These are phyloP conservation scores for Heterobasidion parviporum DNA, from an alignment of 1,284 basidiomycete species.

Conservation along the genomic window DNA sequence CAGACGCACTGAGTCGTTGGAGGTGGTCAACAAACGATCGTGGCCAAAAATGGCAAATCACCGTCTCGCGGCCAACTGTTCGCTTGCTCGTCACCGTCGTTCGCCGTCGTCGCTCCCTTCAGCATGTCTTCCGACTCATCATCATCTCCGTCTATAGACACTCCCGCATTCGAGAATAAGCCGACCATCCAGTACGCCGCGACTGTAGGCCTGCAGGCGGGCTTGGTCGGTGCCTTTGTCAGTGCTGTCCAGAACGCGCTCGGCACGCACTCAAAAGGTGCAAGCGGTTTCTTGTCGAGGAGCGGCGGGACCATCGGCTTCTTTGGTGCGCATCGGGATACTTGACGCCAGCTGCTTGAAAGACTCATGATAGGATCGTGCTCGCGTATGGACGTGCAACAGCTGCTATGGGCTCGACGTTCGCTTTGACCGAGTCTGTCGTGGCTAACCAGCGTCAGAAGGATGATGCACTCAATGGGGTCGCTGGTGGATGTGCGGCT, in stretches of 20 bases:
- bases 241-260: slow-evolving; percentile 83
- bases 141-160: neutral
- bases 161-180: slow-evolving; percentile 43
- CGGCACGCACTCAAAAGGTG: slow-evolving; percentile 73
- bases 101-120: neutral
- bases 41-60: neutral
- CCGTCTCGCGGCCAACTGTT: neutral
- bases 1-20: too few relatives aligned
- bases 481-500: slow-evolving; percentile 86
- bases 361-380: neutral
- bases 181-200: slow-evolving; percentile 52
- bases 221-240: slow-evolving; percentile 69
- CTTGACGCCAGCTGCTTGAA: neutral
- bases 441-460: slow-evolving; percentile 79
- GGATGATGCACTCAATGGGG: slow-evolving; percentile 80
- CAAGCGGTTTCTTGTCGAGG: slow-evolving; percentile 78
- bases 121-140: neutral
- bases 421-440: slow-evolving; percentile 74
- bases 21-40: too few relatives aligned
- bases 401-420: slow-evolving; percentile 92
- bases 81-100: neutral
- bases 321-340: slow-evolving; percentile 50
- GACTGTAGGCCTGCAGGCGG: slow-evolving; percentile 59
- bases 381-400: slow-evolving; percentile 1
- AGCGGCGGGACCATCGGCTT: slow-evolving; percentile 76